Base-by-base conservation (phyloP, 1,284 basidiomycete genomes). In the Cutaneotrichosporon daszewskae region DNA sequence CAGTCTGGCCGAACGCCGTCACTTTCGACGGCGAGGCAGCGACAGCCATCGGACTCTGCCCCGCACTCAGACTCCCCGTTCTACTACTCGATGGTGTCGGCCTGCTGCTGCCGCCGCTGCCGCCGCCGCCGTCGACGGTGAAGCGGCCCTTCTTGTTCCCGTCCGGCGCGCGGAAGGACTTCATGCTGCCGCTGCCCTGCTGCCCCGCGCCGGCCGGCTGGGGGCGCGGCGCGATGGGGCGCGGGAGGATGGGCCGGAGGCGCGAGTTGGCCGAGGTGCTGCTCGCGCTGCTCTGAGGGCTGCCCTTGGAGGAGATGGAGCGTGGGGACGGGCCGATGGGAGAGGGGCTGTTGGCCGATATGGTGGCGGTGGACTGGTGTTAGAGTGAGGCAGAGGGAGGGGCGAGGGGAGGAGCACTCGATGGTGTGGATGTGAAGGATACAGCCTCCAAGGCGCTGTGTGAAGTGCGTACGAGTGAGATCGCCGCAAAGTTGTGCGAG, bases 71-170 rank as follows among this genome's bases (percentile, higher is more conserved):
- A 14, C 19, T 32, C 32, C 2, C 22, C 13, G 8, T 23, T 23
- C 5, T 22, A 31, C 14, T 8, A 12, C 11, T 23, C 38, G 6
- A 14, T 18, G 14, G 32, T 20, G 8, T 27, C 26, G 14, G 9
- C 11, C 18, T 33, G 32, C 32, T 33, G 5, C 32, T 18, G 16
- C 17, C 32, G 18, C 32, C 32, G 32, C 32, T 20, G 1, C 20
- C 18, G 4, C 60, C 63, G 17, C 66, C 68, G 20, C 55, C 53
- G 49, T 70, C 68, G 31, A 68, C 65, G 6, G 68, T 68, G 50
- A 69, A 69, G 11, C 65, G 59, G 3, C 66, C 68, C 53, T 68
- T 68, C 49, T 65, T 64, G 24, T 54, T 51, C 6, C 64, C 57
- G 14, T 53, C 43, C 3, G 52, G 39, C 3, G 60, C 56, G 22